Conservation (phyloP, 2,329 filamentous ascomycete genomes). For the Penicillium sp. region DNA sequence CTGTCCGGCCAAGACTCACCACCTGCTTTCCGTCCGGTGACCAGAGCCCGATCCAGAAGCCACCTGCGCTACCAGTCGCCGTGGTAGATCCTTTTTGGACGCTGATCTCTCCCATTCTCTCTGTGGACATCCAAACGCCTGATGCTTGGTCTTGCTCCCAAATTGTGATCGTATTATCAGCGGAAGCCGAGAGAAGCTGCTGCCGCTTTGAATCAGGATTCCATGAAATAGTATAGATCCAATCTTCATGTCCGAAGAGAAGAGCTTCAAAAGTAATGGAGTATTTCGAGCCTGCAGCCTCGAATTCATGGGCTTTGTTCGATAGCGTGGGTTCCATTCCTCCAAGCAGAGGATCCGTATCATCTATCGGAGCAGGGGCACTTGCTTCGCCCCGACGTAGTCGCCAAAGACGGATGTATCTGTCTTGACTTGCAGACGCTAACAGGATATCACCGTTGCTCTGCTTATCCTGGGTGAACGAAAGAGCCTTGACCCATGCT, state of each 20-base stretch:
- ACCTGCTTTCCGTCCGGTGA: slow-evolving; percentile 72
- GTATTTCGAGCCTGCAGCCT: slow-evolving; percentile 60
- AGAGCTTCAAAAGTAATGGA: slow-evolving; percentile 91
- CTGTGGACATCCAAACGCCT: slow-evolving; percentile 85
- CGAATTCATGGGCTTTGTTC: slow-evolving; percentile 83
- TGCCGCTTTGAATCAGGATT: slow-evolving; percentile 54
- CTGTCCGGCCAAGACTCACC: slow-evolving; percentile 81
- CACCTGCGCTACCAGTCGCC: slow-evolving; percentile 90
- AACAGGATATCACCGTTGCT: slow-evolving; percentile 67
- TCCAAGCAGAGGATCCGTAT: slow-evolving; percentile 36
- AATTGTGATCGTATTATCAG: slow-evolving; percentile 89
- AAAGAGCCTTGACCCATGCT: slow-evolving; percentile 86
- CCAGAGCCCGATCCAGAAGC: slow-evolving; percentile 96
- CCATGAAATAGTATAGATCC: slow-evolving; percentile 92
- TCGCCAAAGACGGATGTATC: slow-evolving; percentile 92
- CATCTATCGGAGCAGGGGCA: slow-evolving; percentile 48
- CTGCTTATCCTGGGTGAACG: slow-evolving; percentile 65
- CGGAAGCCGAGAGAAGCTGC: slow-evolving; percentile 82
- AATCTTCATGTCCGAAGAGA: slow-evolving; percentile 92
- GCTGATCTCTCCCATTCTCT: slow-evolving; percentile 88
- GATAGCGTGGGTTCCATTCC: slow-evolving; percentile 67
- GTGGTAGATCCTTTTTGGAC: slow-evolving; percentile 93
- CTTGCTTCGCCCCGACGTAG: slow-evolving; percentile 65
- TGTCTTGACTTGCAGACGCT: slow-evolving; percentile 94
- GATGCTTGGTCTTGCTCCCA: slow-evolving; percentile 84